phyloP scores from a whole-genome alignment of 2,329 filamentous ascomycete species.

The Didymella sp. region DNA sequence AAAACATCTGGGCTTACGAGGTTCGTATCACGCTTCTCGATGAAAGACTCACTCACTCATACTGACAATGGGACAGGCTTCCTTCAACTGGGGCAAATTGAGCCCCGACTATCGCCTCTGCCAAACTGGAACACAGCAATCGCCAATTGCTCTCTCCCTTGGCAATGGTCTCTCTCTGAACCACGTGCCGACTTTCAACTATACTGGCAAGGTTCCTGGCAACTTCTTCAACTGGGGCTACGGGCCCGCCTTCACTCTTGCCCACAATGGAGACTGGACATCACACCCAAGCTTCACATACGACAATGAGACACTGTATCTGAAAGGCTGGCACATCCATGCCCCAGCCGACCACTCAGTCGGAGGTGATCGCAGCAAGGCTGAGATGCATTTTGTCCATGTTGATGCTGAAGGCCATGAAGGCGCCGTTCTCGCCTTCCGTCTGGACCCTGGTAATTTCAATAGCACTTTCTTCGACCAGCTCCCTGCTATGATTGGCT shows the following conservation, averaged over 20 bases:
- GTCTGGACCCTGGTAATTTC: constrained; percentile 53
- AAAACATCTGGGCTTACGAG: constrained; percentile 30
- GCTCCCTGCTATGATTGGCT: constrained; percentile 51
- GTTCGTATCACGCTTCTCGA: constrained; percentile 2
- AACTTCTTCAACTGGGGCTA: constrained; percentile 60
- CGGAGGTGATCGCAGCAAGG: constrained; percentile 52
- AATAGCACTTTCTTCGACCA: constrained; percentile 54
- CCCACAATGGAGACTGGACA: constrained; percentile 49
- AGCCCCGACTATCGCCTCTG: constrained; percentile 54
- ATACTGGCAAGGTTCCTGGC: constrained; percentile 47
- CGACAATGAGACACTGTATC: constrained; percentile 57
- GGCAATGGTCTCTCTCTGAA: constrained; percentile 51
- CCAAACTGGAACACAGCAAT: constrained; percentile 60
- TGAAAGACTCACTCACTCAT: constrained; percentile 44
- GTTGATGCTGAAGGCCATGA: constrained; percentile 53
- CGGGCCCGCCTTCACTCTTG: constrained; percentile 55
- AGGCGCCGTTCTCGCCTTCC: constrained; percentile 56
- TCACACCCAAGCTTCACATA: constrained; percentile 53
- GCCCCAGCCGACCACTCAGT: constrained; percentile 59
- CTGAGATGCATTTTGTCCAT: constrained; percentile 60
- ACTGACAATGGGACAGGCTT: constrained; percentile 26
- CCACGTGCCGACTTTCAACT: constrained; percentile 55
- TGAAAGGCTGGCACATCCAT: constrained; percentile 61
- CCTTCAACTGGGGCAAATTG: constrained; percentile 53
- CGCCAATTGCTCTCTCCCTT: constrained; percentile 56